Base-by-base conservation (phyloP, 805 yeast genomes). In the Kluyveromyces siamensis region DNA sequence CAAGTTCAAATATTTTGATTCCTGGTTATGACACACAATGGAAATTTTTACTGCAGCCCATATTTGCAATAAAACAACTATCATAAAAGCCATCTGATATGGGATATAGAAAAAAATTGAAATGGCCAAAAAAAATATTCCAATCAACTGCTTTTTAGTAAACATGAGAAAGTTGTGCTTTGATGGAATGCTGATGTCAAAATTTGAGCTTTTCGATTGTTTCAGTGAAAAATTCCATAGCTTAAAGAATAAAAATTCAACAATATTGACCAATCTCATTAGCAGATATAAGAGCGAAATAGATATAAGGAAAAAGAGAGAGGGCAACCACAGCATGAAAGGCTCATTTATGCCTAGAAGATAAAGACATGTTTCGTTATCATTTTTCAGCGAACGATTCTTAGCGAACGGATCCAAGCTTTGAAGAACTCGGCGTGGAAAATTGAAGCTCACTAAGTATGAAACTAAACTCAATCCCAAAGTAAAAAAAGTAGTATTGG, bases 1-100 rank as follows among this genome's bases (percentile, higher is more conserved):
- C 50, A 75, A 65, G 55, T 70, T 73, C 27, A 38, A 50, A 33
- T 56, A 53, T 42, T 57, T 41, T 13, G 35, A 37, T 25, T 42
- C 44, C 5, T 41, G 47, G 5, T 40, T n/a, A 9, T 49, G 41
- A 21, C 47, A 45, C 14, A 52, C 38, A 21, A 38, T 40, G 27
- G 62, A 56, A 1, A 70, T 50, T 45, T 72, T 74, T 3, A 83
- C 43, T 33, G 79, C 74, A 27, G 79, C 76, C n/a, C 74, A 57
- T 1, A 70, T 54, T 61, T 87, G 96, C 1, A 84, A 74, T 10
- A 79, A 27, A 43, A 79, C 70, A 41, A 83, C 74, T 8, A 85
- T 73, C 8, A 80, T 68, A 57, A 75, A 87, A 1, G 87, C 90
- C 60, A 88, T 75, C 61, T 89, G 96, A 59, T 82, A 89, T 0